phyloP scores from a whole-genome alignment of 2,329 filamentous ascomycete genomes.

The Leptographium lundbergii region DNA sequence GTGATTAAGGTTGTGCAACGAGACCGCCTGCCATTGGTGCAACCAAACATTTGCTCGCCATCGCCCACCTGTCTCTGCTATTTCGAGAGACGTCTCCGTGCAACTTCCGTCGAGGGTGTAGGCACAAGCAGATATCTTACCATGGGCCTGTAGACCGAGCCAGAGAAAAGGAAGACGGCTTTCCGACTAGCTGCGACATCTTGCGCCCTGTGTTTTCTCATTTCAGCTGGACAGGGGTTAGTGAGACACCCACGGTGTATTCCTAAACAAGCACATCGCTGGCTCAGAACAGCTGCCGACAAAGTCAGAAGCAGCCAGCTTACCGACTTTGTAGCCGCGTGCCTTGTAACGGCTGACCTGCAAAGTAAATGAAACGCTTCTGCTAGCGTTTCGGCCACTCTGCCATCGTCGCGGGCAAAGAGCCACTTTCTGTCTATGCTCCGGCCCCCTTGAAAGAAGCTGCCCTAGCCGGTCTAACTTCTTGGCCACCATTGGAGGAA shows the following conservation, averaged over 20 bases:
- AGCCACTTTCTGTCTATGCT: neutral
- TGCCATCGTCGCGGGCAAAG: neutral
- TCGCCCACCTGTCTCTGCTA: no score
- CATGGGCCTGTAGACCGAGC: neutral
- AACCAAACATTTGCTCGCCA: neutral
- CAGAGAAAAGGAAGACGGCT: neutral
- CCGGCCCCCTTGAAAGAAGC: neutral
- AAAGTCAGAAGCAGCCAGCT: neutral
- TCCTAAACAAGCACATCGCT: neutral
- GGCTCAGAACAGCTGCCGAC: neutral
- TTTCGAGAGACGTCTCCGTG: neutral
- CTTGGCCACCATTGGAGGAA: neutral
- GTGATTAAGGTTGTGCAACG: neutral
- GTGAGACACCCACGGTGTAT: neutral
- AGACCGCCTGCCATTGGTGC: neutral
- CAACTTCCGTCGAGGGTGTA: neutral
- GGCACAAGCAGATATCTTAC: neutral
- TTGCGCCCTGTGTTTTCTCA: neutral
- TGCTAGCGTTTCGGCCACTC: neutral
- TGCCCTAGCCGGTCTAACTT: neutral
- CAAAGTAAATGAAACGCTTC: neutral
- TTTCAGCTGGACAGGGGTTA: slow-evolving; percentile 3
- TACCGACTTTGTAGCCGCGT: neutral
- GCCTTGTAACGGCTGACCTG: neutral
- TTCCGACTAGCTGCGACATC: neutral